Evolutionary conservation across 306 rosid species (phyloP).

Genomic region (Heteromeles arbutifolia): DNA sequence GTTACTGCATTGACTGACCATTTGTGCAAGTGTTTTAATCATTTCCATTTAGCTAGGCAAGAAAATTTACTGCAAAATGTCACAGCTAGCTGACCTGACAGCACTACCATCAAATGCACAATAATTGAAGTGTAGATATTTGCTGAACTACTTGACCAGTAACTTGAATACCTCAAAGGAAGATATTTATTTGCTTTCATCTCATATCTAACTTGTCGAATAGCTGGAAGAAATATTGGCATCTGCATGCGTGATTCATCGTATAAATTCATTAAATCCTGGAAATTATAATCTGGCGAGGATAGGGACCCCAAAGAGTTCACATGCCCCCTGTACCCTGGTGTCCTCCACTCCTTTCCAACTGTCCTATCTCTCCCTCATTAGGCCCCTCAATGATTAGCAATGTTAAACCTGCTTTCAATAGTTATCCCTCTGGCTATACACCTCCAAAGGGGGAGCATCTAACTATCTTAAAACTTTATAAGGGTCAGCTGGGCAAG

Average conservation of each 20-base stretch:
- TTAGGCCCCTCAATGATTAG: background rate
- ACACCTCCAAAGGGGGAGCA: constrained; percentile 15
- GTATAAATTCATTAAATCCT: background rate
- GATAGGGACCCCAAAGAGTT: constrained; percentile 51
- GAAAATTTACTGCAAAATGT: background rate
- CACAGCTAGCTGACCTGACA: background rate
- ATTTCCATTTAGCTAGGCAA: background rate
- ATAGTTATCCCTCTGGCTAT: constrained; percentile 12
- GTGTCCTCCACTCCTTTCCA: constrained; percentile 60
- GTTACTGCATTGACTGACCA: background rate
- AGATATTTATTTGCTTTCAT: background rate
- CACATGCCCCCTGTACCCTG: constrained; percentile 41
- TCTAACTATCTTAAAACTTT: background rate
- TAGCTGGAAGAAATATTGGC: background rate
- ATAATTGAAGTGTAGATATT: constrained; percentile 3
- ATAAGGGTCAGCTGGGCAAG: background rate
- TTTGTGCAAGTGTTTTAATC: background rate
- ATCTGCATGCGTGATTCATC: background rate
- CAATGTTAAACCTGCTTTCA: constrained; percentile 18
- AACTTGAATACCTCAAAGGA: background rate
- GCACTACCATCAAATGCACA: background rate
- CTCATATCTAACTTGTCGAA: background rate
- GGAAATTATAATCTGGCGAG: constrained; percentile 9
- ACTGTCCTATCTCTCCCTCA: constrained; percentile 24
- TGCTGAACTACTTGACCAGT: background rate